Evolutionary conservation across 1,284 basidiomycete species (phyloP), one percentile per base, ranked within the genome.

Genomic region (Cystobasidiaceae sp.): DNA sequence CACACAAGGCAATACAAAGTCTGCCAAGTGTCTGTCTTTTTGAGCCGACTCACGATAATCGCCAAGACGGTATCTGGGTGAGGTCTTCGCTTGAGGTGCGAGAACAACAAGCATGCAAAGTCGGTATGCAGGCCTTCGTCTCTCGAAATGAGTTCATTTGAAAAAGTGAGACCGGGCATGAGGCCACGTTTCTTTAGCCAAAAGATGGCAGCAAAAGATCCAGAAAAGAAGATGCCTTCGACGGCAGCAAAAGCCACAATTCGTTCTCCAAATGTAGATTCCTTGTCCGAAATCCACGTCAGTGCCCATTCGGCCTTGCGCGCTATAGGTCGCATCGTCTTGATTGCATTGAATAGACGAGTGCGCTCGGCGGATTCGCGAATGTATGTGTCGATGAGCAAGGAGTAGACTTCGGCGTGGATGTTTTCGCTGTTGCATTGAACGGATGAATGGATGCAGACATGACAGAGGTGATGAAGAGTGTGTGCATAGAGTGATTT

Each of bases 331-430:
- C 73, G 74, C 44, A 75, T 79, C 43, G 78, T 81, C 70, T 82
- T 79, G 74, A 82, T 80, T 25, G 81, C 81, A 66, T 80, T 78
- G 74, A 83, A 83, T 30, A 83, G 76, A 54, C 77, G 79, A 46
- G 78, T 75, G 68, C 82, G 80, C 74, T 82, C 79, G 15, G 75
- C 73, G 23, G 78, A 73, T 66, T 82, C 82, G 68, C 81, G 77
- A 45, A 83, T 80, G 74, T 83, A 83, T 7, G 81, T 82, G 74
- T 83, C 82, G 69, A 83, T 83, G 65, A 83, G 76, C 19, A 83
- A 77, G 55, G 80, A 81, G 75, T 83, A 83, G 39, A 81, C 82
- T 73, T 83, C 82, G 27, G 81, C 81, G 71, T 83, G 82, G 21
- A 83, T 80, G 73, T 82, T 82, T 74, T 83, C 82, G 46, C 59